A percentile compares a stretch with the other conserved stretches of the same genome.
Conservation (phyloP, 768 basidiomycete species). For the Collybiopsis luxurians region DNA sequence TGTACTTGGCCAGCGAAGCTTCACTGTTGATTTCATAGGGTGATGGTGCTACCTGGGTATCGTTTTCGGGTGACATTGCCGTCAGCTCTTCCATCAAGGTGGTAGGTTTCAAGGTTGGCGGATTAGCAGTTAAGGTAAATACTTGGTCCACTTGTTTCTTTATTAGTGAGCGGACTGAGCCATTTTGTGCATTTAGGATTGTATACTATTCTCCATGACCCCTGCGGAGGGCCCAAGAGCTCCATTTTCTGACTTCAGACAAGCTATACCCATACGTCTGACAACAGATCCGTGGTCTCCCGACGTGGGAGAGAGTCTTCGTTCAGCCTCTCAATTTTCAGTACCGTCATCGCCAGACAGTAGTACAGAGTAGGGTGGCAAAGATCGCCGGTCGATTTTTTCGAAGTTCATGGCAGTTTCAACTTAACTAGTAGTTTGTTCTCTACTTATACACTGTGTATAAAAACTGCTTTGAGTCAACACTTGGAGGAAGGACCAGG, state of each 20-base stretch:
- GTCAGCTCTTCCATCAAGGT: conserved; percentile 46
- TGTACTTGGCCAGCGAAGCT: too few species aligned
- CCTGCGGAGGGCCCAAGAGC: conserved; percentile 55
- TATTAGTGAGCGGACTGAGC: conserved; percentile 6
- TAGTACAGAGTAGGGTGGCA: neutral
- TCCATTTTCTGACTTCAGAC: conserved; percentile 58
- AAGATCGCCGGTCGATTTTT: too few species aligned
- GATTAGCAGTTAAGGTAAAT: conserved; percentile 60
- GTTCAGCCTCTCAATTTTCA: neutral
- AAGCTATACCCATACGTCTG: conserved; percentile 60
- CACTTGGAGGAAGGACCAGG: too few species aligned
- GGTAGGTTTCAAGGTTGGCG: conserved; percentile 64
- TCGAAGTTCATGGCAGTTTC: too few species aligned
- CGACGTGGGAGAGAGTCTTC: neutral
- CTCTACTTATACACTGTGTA: too few species aligned
- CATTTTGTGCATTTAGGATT: conserved; percentile 51
- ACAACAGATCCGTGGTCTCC: conserved; percentile 51
- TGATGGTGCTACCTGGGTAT: conserved; percentile 60
- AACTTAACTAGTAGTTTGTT: too few species aligned
- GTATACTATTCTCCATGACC: conserved; percentile 55
- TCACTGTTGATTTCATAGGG: conserved; percentile 35
- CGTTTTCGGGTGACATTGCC: conserved; percentile 62
- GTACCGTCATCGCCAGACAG: neutral
- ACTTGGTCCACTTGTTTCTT: neutral
- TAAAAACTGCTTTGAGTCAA: too few species aligned